Evolutionary conservation across 1,284 basidiomycete species (phyloP).

Genomic region (Puccinia triticina): DNA sequence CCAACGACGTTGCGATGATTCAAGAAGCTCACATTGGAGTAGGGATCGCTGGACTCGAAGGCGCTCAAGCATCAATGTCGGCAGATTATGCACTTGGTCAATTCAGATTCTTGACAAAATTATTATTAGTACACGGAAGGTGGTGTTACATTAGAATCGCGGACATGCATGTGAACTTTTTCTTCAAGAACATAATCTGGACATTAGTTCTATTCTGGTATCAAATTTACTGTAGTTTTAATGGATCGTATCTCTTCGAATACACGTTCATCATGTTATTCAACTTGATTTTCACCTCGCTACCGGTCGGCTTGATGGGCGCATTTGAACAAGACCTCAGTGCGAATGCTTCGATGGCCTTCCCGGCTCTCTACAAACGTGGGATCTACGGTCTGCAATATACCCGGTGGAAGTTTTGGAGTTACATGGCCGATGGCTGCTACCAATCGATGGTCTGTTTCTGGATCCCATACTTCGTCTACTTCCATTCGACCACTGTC

Average conservation of each 20-base stretch:
- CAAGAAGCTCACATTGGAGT: slow-evolving; percentile 97
- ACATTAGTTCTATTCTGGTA: slow-evolving; percentile 93
- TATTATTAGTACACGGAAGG: slow-evolving; percentile 89
- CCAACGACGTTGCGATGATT: slow-evolving; percentile 96
- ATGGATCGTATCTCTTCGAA: slow-evolving; percentile 92
- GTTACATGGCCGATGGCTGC: slow-evolving; percentile 89
- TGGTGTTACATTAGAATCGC: slow-evolving; percentile 96
- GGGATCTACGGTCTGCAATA: slow-evolving; percentile 92
- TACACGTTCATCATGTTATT: slow-evolving; percentile 76
- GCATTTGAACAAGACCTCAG: slow-evolving; percentile 96
- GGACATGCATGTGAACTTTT: slow-evolving; percentile 83
- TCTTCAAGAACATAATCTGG: slow-evolving; percentile 95
- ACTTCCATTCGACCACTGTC: slow-evolving; percentile 64
- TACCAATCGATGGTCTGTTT: slow-evolving; percentile 90
- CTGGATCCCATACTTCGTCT: slow-evolving; percentile 83
- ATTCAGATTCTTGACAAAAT: slow-evolving; percentile 86
- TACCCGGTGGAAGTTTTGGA: slow-evolving; percentile 87
- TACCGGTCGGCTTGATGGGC: slow-evolving; percentile 87
- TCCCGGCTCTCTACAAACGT: slow-evolving; percentile 88
- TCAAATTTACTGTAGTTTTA: slow-evolving; percentile 81
- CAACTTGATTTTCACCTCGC: slow-evolving; percentile 89
- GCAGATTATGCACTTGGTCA: slow-evolving; percentile 98
- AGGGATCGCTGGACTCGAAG: slow-evolving; percentile 89
- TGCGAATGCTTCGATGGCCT: slow-evolving; percentile 82
- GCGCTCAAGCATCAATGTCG: slow-evolving; percentile 97